Conservation (phyloP, 2,329 filamentous ascomycete species). For the Fusarium lyarnte region DNA sequence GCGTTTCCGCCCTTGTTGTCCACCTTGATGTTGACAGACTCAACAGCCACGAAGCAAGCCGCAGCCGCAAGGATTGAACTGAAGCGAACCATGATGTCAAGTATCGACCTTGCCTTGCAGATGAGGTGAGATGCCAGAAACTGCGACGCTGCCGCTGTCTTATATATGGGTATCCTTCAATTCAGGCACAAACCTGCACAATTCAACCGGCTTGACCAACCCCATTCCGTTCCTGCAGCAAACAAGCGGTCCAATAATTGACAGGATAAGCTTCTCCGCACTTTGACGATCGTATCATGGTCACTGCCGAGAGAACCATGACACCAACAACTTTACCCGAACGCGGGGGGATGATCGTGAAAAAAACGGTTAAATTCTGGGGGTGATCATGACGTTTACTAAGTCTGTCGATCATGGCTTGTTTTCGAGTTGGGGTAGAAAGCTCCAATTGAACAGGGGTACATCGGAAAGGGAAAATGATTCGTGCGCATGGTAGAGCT, state of each 20-base stretch:
- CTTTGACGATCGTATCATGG: constrained; percentile 17
- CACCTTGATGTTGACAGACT: constrained; percentile 51
- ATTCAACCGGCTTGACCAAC: constrained; percentile 1
- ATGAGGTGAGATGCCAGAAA: neutral
- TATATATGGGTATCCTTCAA: neutral
- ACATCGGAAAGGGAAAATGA: neutral
- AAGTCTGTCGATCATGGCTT: constrained; percentile 18
- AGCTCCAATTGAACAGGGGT: neutral
- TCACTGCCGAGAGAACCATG: neutral
- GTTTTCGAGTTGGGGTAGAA: constrained; percentile 8
- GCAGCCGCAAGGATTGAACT: constrained; percentile 31
- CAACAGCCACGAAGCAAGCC: constrained; percentile 20
- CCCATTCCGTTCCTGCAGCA: neutral
- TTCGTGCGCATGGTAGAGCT: constrained; percentile 27
- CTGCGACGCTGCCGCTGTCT: neutral
- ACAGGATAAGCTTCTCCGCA: constrained; percentile 21
- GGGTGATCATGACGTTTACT: constrained; percentile 20
- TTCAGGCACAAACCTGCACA: neutral
- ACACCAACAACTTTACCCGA: constrained; percentile 15
- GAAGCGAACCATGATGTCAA: constrained; percentile 29
- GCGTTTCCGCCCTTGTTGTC: constrained; percentile 52
- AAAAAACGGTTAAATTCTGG: constrained; percentile 21
- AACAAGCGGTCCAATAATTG: constrained; percentile 31
- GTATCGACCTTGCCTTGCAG: neutral
- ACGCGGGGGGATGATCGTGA: constrained; percentile 9